A percentile compares a stretch with the other conserved stretches of the same genome.
Evolutionary conservation across 441 rosid genomes (phyloP).

Genomic region (Gossypium schwendimanii): DNA sequence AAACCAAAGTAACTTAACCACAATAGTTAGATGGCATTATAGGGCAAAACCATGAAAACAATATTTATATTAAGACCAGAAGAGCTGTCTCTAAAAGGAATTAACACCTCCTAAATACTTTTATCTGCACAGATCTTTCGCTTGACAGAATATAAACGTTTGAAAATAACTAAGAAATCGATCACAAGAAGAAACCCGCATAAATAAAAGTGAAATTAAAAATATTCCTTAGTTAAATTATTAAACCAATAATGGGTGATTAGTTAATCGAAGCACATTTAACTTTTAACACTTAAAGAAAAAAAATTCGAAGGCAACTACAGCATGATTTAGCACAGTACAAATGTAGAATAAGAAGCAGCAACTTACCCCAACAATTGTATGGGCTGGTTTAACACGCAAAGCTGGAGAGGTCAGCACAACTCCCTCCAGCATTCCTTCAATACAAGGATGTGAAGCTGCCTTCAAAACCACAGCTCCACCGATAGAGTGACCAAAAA

Average conservation of each 20-base stretch:
- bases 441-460: not conserved
- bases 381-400: not conserved
- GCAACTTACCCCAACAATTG: not conserved
- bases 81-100: not conserved
- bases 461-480: not conserved
- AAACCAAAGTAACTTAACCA: not conserved
- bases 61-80: not conserved
- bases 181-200: not conserved
- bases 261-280: not conserved
- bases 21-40: not conserved
- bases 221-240: not conserved
- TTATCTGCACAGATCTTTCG: not conserved
- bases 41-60: not conserved
- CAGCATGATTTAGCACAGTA: not conserved
- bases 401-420: not conserved
- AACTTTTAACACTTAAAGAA: not conserved
- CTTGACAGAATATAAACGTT: not conserved
- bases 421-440: not conserved
- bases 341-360: not conserved
- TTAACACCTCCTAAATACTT: not conserved
- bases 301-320: not conserved
- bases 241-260: not conserved
- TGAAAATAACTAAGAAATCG: not conserved
- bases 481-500: not conserved
- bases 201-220: not conserved